Evolutionary conservation across 163 green algal genomes (phyloP).

Genomic region (Scenedesmus sp.): DNA sequence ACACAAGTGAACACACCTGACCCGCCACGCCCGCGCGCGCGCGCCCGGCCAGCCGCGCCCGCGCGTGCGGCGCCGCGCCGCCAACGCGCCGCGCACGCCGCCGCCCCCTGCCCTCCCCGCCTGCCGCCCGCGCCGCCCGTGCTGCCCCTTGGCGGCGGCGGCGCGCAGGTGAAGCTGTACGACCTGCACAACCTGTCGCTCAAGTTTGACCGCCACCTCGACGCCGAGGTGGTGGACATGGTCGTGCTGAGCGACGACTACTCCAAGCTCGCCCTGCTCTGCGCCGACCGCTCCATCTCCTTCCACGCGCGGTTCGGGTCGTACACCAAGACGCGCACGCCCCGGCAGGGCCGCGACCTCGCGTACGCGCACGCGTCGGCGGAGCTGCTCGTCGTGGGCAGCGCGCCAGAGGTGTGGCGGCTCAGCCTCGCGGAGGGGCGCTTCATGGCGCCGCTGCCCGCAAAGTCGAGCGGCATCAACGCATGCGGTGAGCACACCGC

Average conservation of each 20-base stretch:
- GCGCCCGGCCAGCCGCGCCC: background rate
- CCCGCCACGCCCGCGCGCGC: background rate
- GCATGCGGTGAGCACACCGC: slow-evolving; percentile 54
- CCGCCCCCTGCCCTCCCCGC: too few relatives aligned
- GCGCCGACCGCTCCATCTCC: slow-evolving; percentile 83
- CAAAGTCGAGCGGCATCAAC: slow-evolving; percentile 78
- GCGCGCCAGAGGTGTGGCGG: slow-evolving; percentile 84
- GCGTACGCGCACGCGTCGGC: slow-evolving; percentile 79
- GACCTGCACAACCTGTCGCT: slow-evolving; percentile 94
- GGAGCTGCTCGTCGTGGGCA: slow-evolving; percentile 88
- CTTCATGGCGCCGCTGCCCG: slow-evolving; percentile 84
- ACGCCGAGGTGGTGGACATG: slow-evolving; percentile 97
- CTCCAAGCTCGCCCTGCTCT: slow-evolving; percentile 95
- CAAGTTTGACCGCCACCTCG: slow-evolving; percentile 97
- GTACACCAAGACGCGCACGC: slow-evolving; percentile 77
- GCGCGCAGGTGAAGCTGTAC: slow-evolving; percentile 85
- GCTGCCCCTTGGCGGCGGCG: background rate
- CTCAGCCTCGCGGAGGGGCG: slow-evolving; percentile 93
- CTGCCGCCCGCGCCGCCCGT: background rate
- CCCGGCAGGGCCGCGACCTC: slow-evolving; percentile 78
- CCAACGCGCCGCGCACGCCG: too few relatives aligned
- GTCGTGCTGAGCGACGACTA: slow-evolving; percentile 95
- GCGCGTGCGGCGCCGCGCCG: too few relatives aligned
- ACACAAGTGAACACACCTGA: background rate
- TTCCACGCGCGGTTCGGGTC: slow-evolving; percentile 95